Evolutionary conservation across 2,329 filamentous ascomycete species (phyloP), one percentile per base, ranked within the genome.

Genomic region (Fonsecaea pedrosoi): DNA sequence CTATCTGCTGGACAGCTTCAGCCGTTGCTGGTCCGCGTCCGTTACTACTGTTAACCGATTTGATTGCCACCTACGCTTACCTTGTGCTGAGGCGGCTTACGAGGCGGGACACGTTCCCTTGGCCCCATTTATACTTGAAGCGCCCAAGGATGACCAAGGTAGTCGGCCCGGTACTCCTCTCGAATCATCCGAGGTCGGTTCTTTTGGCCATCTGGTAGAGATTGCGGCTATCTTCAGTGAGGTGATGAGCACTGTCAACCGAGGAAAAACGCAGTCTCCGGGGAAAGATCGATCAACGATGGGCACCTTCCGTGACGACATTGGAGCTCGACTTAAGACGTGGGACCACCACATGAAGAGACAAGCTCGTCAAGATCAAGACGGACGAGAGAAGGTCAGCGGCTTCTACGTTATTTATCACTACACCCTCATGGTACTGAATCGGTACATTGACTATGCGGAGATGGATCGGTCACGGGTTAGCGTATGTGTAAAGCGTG

Each of bases 1-100:
- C 60, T 91, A 89, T 71, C 79, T 92, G 71, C 84, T 91, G 76
- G 90, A 92, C 79, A 85, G 89, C 56, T 85, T 89, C 67, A 87
- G 86, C 56, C 85, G 85, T 13, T 83, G 87, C 67, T 87, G 84
- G 60, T 83, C 84, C 1, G 80, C 82, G 2, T 82, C 83, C 1
- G 77, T 82, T 6, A 85, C 82, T 56, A 83, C 86, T 68, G 83
- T 92, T 66, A 85, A 87, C 56, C 80, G 85, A 4, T 85, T 90
- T 68, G 87, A 92, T 67, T 85, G 90, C 50, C 89, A 90, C 72
- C 80, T 91, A 12, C 85, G 87, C 60, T 81, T 92, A 4, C 90
- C 90, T 2, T 87, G 85, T 71, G 82, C 86, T 37, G 82, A 86
- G 50, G 80, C 83, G 25, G 82, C 81, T 55, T 92, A 90, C 71